phyloP scores from a whole-genome alignment of 768 basidiomycete genomes.

The Lactifluus piperatus region DNA sequence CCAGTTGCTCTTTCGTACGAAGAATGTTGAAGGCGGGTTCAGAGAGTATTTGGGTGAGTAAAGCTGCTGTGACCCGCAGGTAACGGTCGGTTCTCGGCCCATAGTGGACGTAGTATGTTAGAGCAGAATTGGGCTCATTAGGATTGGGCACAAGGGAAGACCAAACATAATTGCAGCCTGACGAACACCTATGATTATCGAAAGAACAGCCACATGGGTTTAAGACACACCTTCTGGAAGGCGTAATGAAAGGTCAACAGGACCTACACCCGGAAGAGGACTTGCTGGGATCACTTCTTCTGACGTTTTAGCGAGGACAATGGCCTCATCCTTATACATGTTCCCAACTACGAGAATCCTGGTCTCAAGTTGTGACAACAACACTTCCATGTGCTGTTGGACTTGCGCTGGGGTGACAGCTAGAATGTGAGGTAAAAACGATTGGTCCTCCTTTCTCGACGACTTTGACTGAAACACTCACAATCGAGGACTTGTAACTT shows the following conservation, averaged over 20 bases:
- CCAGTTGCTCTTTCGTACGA: constrained; percentile 91
- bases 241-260: constrained; percentile 45
- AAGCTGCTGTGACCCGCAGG: constrained; percentile 54
- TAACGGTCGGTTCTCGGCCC: constrained; percentile 58
- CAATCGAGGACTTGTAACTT: constrained; percentile 65
- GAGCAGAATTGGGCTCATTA: constrained; percentile 77
- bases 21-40: constrained; percentile 90
- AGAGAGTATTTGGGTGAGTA: constrained; percentile 77
- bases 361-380: constrained; percentile 60
- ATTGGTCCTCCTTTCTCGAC: not conserved
- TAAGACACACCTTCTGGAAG: constrained; percentile 52
- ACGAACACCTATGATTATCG: not conserved
- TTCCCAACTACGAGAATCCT: constrained; percentile 79
- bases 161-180: constrained; percentile 68
- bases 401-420: constrained; percentile 69
- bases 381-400: constrained; percentile 43
- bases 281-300: constrained; percentile 56
- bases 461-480: constrained; percentile 32
- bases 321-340: constrained; percentile 74
- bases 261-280: constrained; percentile 45
- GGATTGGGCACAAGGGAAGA: constrained; percentile 64
- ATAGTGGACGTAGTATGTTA: constrained; percentile 80
- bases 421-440: constrained; percentile 25
- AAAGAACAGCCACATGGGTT: not conserved
- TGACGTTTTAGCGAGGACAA: constrained; percentile 57